Percentiles rank a stretch among this genome's conserved stretches.
Conservation (phyloP, 1,284 basidiomycete species). For the Pascua guehoae region DNA sequence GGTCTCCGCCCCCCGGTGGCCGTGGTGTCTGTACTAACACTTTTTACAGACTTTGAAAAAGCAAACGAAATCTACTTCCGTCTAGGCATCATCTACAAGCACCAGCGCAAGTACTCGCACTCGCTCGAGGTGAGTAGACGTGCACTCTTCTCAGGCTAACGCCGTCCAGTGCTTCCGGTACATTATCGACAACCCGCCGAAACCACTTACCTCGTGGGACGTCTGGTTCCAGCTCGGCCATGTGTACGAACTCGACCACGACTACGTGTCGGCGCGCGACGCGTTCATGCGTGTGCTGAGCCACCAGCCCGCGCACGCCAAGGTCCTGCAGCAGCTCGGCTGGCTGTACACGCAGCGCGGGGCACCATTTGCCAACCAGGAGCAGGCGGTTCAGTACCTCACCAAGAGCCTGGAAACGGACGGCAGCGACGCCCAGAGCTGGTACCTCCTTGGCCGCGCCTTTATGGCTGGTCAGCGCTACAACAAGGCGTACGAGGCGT, state of each 20-base stretch:
- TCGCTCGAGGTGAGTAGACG: conserved; percentile 56
- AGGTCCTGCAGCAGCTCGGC: conserved; percentile 95
- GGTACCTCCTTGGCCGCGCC: conserved; percentile 96
- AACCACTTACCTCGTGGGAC: conserved; percentile 91
- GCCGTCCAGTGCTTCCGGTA: conserved; percentile 73
- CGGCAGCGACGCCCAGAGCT: conserved; percentile 92
- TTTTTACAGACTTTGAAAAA: conserved; percentile 81
- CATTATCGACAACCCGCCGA: conserved; percentile 91
- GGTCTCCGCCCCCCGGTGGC: background rate
- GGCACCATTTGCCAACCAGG: conserved; percentile 91
- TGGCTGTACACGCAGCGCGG: conserved; percentile 96
- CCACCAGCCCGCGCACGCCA: conserved; percentile 91
- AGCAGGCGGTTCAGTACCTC: conserved; percentile 85
- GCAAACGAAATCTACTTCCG: conserved; percentile 98
- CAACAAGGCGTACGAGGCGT: conserved; percentile 99
- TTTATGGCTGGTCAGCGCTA: conserved; percentile 99
- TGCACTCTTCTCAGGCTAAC: conserved; percentile 17
- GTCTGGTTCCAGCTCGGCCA: conserved; percentile 99
- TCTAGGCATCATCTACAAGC: conserved; percentile 98
- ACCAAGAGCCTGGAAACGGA: conserved; percentile 94
- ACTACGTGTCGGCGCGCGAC: conserved; percentile 68
- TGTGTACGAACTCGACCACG: conserved; percentile 69
- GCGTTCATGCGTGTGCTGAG: conserved; percentile 94
- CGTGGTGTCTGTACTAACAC: background rate
- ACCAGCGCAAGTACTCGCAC: conserved; percentile 86